Conservation (phyloP, 192 early-diverging fungal species). For the Entomortierella lignicola region DNA sequence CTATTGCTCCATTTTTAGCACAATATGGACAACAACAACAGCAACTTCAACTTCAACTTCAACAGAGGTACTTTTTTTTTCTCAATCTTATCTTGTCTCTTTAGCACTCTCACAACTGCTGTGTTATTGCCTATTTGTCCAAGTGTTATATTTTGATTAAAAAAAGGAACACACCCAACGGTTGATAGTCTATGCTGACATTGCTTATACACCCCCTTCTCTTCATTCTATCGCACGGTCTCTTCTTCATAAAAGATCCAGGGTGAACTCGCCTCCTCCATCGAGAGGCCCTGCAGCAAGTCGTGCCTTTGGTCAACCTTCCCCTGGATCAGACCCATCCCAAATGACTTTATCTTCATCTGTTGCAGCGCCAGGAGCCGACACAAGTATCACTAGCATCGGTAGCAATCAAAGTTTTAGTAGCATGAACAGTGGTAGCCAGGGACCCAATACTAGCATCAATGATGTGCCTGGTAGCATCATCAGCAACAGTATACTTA, state of each 20-base stretch:
- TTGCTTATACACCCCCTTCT: no score
- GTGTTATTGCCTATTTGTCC: no score
- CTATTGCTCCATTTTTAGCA: slow-evolving; percentile 31
- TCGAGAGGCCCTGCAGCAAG: slow-evolving; percentile 2
- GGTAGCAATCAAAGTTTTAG: slow-evolving; percentile 27
- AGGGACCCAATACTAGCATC: slow-evolving; percentile 13
- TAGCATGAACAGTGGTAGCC: slow-evolving; percentile 14
- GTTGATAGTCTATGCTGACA: no score
- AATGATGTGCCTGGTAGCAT: slow-evolving; percentile 21
- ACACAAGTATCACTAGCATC: slow-evolving; percentile 35
- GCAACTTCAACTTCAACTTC: slow-evolving; percentile 14
- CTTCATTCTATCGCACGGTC: no score
- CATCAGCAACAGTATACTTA: slow-evolving; percentile 48
- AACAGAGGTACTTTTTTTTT: slow-evolving; percentile 15
- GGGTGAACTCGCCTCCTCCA: slow-evolving; percentile 23
- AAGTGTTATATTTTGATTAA: no score
- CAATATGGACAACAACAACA: slow-evolving; percentile 38
- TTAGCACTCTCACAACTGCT: no score
- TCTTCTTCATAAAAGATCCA: no score
- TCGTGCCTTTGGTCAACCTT: slow-evolving; percentile 20
- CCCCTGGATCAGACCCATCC: slow-evolving; percentile 2
- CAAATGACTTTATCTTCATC: slow-evolving; percentile 1
- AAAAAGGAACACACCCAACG: no score
- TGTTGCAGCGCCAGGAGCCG: slow-evolving; percentile 17
- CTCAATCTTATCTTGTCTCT: not conserved